Evolutionary conservation across 1,139 yeast genomes (phyloP), one percentile per base, ranked within the genome.

Genomic region (Saccharomycopsis hybrid): DNA sequence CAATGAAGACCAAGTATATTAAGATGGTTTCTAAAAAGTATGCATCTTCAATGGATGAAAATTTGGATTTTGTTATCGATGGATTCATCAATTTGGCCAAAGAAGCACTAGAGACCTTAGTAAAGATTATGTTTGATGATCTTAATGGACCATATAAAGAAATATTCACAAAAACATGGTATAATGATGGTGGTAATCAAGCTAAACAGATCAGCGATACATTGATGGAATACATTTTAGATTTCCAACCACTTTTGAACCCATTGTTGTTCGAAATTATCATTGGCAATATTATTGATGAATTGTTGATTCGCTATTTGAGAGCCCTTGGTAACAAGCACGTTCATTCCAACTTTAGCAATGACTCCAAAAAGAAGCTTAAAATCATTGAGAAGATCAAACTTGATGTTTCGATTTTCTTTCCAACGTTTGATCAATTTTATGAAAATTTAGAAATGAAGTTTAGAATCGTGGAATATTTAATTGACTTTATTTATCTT

Each of bases 11-110:
- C 13, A 78, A 75, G 51, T 82, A 85, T 62, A 73, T 78, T 33
- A 77, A 76, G 2, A 73, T 82, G 60, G 90, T 88, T 11, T 83
- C 85, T 45, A 73, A 80, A 48, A 77, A 72, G 51, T 85, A 85
- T 64, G 79, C 78, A 52, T 68, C 68, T 3, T 68, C 74, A 47
- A 82, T 86, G 49, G 72, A 74, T 18, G 70, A 71, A 31, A 75
- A 78, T 8, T 73, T 85, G 59, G 85, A 81, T 54, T 76, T 72
- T 47, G 83, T 84, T 0, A 73, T 82, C 52, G 83, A 82, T 52
- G 95, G 94, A 4, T 85, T 83, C 62, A 85, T 88, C 2, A 83
- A 81, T 47, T 75, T 87, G 42, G 87, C 89, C 47, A 86, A 85
- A 46, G 76, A 76, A 57, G 78, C 89, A 53, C 76, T 85, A 50